phyloP scores from a whole-genome alignment of 2,329 filamentous ascomycete species.

The Grosmannia serpens region DNA sequence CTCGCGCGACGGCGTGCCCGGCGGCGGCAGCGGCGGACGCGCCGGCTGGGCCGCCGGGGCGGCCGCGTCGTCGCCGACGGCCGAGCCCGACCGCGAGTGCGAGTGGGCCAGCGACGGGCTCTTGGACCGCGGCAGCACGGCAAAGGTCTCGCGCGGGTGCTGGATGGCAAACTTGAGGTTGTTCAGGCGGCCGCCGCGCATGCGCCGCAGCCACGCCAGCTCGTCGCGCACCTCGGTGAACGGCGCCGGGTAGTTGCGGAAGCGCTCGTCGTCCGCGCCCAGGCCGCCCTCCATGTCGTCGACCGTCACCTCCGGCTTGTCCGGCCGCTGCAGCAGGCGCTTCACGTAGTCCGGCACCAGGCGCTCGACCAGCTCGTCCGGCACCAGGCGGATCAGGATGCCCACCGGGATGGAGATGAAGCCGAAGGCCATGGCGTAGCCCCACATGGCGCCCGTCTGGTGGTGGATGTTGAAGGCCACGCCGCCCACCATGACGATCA shows the following conservation, averaged over 20 bases:
- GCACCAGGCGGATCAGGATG: constrained; percentile 68
- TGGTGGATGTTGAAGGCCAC: constrained; percentile 62
- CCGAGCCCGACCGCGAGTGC: constrained; percentile 31
- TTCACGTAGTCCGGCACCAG: constrained; percentile 43
- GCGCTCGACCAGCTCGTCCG: constrained; percentile 53
- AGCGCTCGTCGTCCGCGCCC: constrained; percentile 38
- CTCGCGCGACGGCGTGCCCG: constrained; percentile 51
- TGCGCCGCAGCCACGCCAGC: constrained; percentile 65
- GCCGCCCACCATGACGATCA: constrained; percentile 84
- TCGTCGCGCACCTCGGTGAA: constrained; percentile 69
- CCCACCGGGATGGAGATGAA: constrained; percentile 78
- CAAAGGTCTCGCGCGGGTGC: constrained; percentile 61
- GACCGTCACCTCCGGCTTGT: neutral
- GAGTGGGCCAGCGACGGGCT: constrained; percentile 53
- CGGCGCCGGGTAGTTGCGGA: constrained; percentile 57
- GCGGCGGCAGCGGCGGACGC: constrained; percentile 19
- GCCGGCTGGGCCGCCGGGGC: no score
- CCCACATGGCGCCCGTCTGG: constrained; percentile 72
- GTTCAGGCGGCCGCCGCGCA: constrained; percentile 74
- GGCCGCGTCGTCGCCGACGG: neutral
- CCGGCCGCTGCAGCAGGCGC: constrained; percentile 24
- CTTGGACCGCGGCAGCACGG: constrained; percentile 49
- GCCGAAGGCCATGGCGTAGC: constrained; percentile 72
- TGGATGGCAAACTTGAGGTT: constrained; percentile 68
- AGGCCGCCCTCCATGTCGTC: constrained; percentile 14